phyloP scores from a whole-genome alignment of 306 rosid species.

The Fragaria iinumae region DNA sequence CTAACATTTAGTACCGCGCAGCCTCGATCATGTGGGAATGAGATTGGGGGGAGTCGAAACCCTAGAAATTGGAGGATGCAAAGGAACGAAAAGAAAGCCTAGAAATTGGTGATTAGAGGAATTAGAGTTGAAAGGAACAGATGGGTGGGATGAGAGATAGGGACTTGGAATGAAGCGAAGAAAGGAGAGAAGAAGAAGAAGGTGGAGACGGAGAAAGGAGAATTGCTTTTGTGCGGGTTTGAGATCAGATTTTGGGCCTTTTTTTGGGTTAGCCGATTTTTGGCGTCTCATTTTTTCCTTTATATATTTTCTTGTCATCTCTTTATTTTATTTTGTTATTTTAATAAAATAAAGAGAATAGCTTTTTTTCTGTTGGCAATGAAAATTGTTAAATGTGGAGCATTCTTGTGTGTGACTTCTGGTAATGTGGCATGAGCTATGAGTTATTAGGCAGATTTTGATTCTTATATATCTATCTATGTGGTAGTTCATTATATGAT shows the following conservation, averaged over 20 bases:
- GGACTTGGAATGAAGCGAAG: not conserved
- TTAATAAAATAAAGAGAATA: too few relatives aligned
- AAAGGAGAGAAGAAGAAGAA: conserved; percentile 10
- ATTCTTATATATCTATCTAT: too few relatives aligned
- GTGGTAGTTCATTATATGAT: too few relatives aligned
- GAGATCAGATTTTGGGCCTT: not conserved
- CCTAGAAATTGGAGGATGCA: conserved; percentile 34
- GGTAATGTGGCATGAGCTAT: too few relatives aligned
- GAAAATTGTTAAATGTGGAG: too few relatives aligned
- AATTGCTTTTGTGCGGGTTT: not conserved
- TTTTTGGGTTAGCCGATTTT: not conserved
- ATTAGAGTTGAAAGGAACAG: conserved; percentile 13
- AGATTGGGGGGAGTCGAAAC: conserved; percentile 34
- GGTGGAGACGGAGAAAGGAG: not conserved
- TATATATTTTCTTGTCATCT: not conserved
- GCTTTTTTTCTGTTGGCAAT: too few relatives aligned
- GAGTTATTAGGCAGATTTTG: too few relatives aligned
- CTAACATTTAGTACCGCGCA: conserved; percentile 9
- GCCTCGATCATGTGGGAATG: not conserved
- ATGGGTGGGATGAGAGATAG: conserved; percentile 30
- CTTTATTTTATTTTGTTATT: not conserved
- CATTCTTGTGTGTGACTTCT: too few relatives aligned
- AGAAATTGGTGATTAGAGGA: conserved; percentile 12
- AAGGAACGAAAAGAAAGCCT: not conserved
- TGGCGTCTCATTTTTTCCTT: conserved; percentile 7